Percentiles rank a stretch among this genome's conserved stretches.
phyloP scores from a whole-genome alignment of 345 rosid species.

The Leavenworthia alabamica region DNA sequence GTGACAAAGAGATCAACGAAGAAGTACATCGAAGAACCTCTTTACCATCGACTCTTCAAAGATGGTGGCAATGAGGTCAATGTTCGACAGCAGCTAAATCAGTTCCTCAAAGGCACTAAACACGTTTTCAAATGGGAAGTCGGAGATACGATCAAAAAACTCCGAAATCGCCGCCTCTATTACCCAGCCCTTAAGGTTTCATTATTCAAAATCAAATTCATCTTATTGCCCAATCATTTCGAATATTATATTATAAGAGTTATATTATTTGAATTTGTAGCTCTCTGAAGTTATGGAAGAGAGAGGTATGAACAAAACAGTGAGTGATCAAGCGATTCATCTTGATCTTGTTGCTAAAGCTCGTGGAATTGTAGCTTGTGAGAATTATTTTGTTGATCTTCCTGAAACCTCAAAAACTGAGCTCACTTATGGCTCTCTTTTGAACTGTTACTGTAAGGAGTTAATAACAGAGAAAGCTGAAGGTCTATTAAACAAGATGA shows the following conservation, averaged over 20 bases:
- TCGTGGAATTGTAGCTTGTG: constrained; percentile 71
- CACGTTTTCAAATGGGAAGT: constrained; percentile 97
- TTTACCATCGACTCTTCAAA: constrained; percentile 61
- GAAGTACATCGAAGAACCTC: constrained; percentile 83
- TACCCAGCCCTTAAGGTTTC: constrained; percentile 83
- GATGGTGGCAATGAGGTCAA: constrained; percentile 61
- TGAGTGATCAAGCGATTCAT: constrained; percentile 94
- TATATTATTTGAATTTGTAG: constrained; percentile 33
- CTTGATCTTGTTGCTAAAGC: constrained; percentile 85
- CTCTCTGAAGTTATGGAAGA: constrained; percentile 71
- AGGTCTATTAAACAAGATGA: constrained; percentile 74
- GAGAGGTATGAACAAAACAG: constrained; percentile 87
- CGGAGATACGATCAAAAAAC: constrained; percentile 76
- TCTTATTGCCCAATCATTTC: neutral
- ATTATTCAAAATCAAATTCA: neutral
- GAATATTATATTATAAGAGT: no score
- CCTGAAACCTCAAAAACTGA: constrained; percentile 73
- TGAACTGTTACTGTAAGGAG: constrained; percentile 86
- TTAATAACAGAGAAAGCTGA: constrained; percentile 75
- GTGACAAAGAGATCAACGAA: constrained; percentile 64
- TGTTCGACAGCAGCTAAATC: constrained; percentile 66
- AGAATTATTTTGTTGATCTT: constrained; percentile 66
- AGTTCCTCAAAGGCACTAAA: constrained; percentile 72
- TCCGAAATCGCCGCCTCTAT: constrained; percentile 63
- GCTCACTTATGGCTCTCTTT: constrained; percentile 71